A percentile compares a stretch with the other conserved stretches of the same genome.
These are phyloP conservation scores for Funneliformis caledonium DNA, from an alignment of 371 early-diverging fungal species.

Conservation along the genomic window DNA sequence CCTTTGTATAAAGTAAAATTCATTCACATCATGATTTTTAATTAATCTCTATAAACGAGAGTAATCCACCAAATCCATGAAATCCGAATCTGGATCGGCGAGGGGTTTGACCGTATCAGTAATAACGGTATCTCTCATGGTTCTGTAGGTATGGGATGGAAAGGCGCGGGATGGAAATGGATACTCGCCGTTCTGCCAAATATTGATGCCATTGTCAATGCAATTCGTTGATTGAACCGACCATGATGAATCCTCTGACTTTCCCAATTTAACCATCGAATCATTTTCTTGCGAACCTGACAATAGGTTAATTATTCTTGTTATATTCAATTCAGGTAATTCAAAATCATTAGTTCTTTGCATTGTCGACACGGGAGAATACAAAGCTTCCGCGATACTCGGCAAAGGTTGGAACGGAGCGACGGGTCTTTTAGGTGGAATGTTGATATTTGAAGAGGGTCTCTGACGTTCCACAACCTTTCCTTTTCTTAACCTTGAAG, in stretches of 20 bases:
- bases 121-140: neutral
- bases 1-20: too few species aligned
- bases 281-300: neutral
- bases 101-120: neutral
- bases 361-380: neutral
- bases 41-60: neutral
- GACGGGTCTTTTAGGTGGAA: neutral
- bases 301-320: neutral
- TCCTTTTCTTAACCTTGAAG: neutral
- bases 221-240: too few species aligned
- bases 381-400: neutral
- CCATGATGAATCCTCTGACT: too few species aligned
- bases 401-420: neutral
- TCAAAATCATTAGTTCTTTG: neutral
- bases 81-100: neutral
- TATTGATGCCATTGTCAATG: too few species aligned
- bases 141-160: neutral
- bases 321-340: neutral
- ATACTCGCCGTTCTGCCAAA: too few species aligned
- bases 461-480: neutral
- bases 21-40: too few species aligned
- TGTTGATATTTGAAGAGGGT: neutral
- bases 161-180: neutral
- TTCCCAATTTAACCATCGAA: too few species aligned
- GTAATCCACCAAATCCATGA: neutral